Conservation (phyloP, 106 monocot genomes). For the Dioscorea dumetorum region DNA sequence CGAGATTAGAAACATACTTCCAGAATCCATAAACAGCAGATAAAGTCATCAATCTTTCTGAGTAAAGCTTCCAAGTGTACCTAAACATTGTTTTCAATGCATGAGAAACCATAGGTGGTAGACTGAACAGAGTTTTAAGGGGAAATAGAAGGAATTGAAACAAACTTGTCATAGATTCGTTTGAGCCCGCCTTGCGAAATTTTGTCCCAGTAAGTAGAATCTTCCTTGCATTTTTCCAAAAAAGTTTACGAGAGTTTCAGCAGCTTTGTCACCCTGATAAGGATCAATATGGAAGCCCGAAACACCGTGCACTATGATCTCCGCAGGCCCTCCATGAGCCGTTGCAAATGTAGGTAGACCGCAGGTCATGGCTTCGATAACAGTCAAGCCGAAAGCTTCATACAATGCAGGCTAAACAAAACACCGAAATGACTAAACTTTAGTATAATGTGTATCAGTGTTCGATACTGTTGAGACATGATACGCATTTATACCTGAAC, state of each 20-base stretch:
- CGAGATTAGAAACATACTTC: slow-evolving; percentile 78
- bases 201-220: slow-evolving; percentile 45
- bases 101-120: neutral
- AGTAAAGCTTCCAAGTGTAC: slow-evolving; percentile 80
- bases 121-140: too few relatives aligned
- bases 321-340: slow-evolving; percentile 48
- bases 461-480: neutral
- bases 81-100: slow-evolving; percentile 12
- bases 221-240: slow-evolving; percentile 60
- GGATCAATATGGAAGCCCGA: slow-evolving; percentile 80
- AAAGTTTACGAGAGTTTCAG: slow-evolving; percentile 46
- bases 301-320: slow-evolving; percentile 57
- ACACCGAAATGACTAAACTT: neutral
- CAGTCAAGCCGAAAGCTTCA: slow-evolving; percentile 75
- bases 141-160: neutral
- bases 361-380: slow-evolving; percentile 71
- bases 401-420: slow-evolving; percentile 59
- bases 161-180: slow-evolving; percentile 63
- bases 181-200: slow-evolving; percentile 47
- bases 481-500: slow-evolving; percentile 43
- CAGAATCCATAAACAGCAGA: slow-evolving; percentile 77
- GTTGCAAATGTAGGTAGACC: slow-evolving; percentile 76
- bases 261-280: slow-evolving; percentile 52
- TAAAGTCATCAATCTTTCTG: slow-evolving; percentile 70
- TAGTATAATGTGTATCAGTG: neutral